phyloP scores from a whole-genome alignment of 805 yeast species.

The Metschnikowia orientalis region DNA sequence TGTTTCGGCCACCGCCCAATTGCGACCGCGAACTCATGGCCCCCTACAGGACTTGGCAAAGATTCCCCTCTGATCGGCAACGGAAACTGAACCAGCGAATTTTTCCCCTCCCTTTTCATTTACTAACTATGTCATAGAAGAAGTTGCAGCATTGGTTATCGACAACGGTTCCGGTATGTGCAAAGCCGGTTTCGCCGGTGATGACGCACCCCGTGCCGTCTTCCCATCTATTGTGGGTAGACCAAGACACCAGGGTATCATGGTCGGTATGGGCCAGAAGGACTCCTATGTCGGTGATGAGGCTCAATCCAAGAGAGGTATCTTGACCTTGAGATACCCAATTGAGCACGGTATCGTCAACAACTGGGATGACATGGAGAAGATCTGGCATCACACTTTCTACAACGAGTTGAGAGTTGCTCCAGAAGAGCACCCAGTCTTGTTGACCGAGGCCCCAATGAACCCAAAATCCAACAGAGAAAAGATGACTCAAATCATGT shows the following conservation, averaged over 20 bases:
- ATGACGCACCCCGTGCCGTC: conserved; percentile 99
- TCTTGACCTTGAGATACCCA: conserved; percentile 96
- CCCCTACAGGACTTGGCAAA: neutral
- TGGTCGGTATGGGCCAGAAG: conserved; percentile 99
- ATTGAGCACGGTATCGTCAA: conserved; percentile 99
- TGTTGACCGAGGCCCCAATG: conserved; percentile 99
- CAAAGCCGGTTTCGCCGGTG: conserved; percentile 99
- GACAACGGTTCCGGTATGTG: conserved; percentile 99
- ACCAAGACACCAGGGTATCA: conserved; percentile 99
- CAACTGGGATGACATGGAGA: conserved; percentile 99
- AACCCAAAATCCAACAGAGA: conserved; percentile 99
- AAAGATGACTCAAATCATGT: conserved; percentile 99
- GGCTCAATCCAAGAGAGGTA: conserved; percentile 99
- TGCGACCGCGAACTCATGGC: neutral
- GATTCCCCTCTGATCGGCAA: neutral
- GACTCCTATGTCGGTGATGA: conserved; percentile 99
- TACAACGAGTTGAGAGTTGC: conserved; percentile 99
- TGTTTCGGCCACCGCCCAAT: neutral
- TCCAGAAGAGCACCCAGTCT: conserved; percentile 99
- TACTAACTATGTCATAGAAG: conserved; percentile 33
- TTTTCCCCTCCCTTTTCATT: neutral
- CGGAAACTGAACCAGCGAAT: neutral
- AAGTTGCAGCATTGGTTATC: conserved; percentile 70
- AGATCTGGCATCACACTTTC: conserved; percentile 99
- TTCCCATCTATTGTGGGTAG: conserved; percentile 99